phyloP scores from a whole-genome alignment of 1,284 basidiomycete species.

The Leccinum subfulvum region DNA sequence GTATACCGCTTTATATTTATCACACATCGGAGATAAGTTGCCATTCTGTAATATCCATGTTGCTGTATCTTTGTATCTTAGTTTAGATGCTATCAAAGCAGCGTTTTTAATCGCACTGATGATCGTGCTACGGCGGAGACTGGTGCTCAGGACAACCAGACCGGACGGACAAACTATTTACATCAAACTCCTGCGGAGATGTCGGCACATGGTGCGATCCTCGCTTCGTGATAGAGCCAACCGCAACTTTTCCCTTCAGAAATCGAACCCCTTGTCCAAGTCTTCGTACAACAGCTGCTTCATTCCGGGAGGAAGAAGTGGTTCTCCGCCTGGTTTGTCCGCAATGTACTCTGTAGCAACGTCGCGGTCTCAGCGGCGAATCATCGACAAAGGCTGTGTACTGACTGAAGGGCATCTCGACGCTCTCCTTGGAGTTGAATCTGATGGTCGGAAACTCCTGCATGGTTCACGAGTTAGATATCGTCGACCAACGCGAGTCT shows the following conservation, averaged over 20 bases:
- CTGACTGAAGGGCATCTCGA: slow-evolving; percentile 93
- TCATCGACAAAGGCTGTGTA: slow-evolving; percentile 12
- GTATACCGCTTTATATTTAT: slow-evolving; percentile 18
- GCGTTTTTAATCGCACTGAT: not conserved
- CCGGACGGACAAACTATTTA: too few relatives aligned
- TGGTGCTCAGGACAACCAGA: too few relatives aligned
- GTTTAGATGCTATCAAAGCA: slow-evolving; percentile 1
- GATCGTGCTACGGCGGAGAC: not conserved
- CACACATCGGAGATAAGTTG: slow-evolving; percentile 7
- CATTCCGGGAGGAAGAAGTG: slow-evolving; percentile 89
- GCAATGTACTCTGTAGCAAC: slow-evolving; percentile 59
- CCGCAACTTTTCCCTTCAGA: slow-evolving; percentile 11
- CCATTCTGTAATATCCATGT: slow-evolving; percentile 24
- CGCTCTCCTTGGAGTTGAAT: slow-evolving; percentile 81
- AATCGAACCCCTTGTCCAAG: slow-evolving; percentile 81
- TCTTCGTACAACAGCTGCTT: slow-evolving; percentile 79
- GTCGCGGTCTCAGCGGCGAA: not conserved
- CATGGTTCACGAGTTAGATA: not conserved
- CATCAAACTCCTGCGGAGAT: not conserved
- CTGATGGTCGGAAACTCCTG: slow-evolving; percentile 85
- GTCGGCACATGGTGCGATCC: not conserved
- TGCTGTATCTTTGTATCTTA: slow-evolving; percentile 26
- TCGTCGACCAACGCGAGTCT: not conserved
- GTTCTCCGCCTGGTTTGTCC: slow-evolving; percentile 44
- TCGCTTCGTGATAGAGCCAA: not conserved